Base-by-base conservation (phyloP, 1,284 basidiomycete genomes). In the Naganishia liquefaciens region DNA sequence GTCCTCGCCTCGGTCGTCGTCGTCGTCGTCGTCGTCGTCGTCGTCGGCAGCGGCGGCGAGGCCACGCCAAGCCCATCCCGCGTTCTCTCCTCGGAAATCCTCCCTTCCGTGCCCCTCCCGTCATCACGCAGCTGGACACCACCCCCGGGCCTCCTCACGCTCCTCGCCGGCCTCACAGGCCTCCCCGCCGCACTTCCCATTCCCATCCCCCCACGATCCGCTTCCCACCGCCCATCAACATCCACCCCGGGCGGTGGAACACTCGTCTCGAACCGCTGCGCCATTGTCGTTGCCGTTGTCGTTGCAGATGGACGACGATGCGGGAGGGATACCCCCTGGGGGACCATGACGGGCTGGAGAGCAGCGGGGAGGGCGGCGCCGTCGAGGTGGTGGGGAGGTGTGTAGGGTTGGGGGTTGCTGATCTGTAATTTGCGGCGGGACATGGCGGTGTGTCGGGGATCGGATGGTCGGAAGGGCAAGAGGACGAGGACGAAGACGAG, bases 181-280 rank as follows among this genome's bases (percentile, higher is more conserved):
- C 71, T 70, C 9, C 64, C 64, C 0, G 70, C 23, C 68, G 63
- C 39, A 28, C 6, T 46, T n/a, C 44, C 21, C 11, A 58, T 61
- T 10, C 66, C 54, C 62, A 67, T 72, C 2, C 66, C 2, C 73
- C 74, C 1, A 65, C 74, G 64, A 78, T 78, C 13, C 75, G 76
- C 6, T 73, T 73, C 1, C 77, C 77, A 2, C 71, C 76, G 62
- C 73, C 33, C 57, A 39, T 60, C 46, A 2, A 39, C n/a, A 9
- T 33, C 47, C 3, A 60, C 37, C 1, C 57, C 57, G 0, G 57
- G 57, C 13, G 57, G 57, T 0, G 57, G 57, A 21, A 60, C 39
- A 3, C 33, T 37, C 5, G 30, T 19, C 30, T 60, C 57, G 27
- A 60, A 60, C 30, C 57, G 30, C 21, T 33, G 37, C 54, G 25